Evolutionary conservation across 495 filamentous ascomycete genomes (phyloP), one percentile per base, ranked within the genome.

Genomic region (Podospora bellae-mahoneyi): DNA sequence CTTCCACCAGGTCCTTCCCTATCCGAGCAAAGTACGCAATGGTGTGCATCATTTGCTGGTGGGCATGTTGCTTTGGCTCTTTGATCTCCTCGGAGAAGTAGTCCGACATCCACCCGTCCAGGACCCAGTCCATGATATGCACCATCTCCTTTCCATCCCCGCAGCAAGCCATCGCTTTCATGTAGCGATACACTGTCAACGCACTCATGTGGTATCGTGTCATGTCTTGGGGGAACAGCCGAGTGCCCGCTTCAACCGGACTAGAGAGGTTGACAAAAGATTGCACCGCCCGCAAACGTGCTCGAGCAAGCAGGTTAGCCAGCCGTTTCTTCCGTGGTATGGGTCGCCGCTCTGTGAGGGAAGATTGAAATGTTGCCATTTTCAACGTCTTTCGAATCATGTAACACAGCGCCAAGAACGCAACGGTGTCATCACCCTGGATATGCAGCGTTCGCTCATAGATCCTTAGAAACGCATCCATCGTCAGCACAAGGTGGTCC

Each of bases 41-140:
- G 0, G 74, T 75, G 64, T 67, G 71, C 3, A 69, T 75, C 23
- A 80, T 72, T 26, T 74, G 66, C 30, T 68, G 70, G 57, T 78
- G 71, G 13, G 71, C 78, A 19, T 71, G 66, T 58, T 57, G 60
- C 54, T 68, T 63, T 57, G 75, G 68, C n/a, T 67, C 60, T 66
- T 76, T 73, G 16, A 76, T 76, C 30, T 79, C 78, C 44, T 78
- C 70, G 56, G 76, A 72, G 0, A 82, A 30, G 64, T 75, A 66
- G 57, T 64, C 63, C 54, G 69, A 60, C 28, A 73, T 69, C 75
- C 76, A 79, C 2, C 71, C 68, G 58, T 77, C 74, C 3, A 82
- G 32, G 57, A 82, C 74, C 81, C 81, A 83, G 54, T 75, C 64
- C 63, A 81, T 66, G 5, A 81, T 62, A 6, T 70, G 68, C 27